Evolutionary conservation across 1,284 basidiomycete genomes (phyloP), one percentile per base, ranked within the genome.

Genomic region (Trichosporon sp.): DNA sequence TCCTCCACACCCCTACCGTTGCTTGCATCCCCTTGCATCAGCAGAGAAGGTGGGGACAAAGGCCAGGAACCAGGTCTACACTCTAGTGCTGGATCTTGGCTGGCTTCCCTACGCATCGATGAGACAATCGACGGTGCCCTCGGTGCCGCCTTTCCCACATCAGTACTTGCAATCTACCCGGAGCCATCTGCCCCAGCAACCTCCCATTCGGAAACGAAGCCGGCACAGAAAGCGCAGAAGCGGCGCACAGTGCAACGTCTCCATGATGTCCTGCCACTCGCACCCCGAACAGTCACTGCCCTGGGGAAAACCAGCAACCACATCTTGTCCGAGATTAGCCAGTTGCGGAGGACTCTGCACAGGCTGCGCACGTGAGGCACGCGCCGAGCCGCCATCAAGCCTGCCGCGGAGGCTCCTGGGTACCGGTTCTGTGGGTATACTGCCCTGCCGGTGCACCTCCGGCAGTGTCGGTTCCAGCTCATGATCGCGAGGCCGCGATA

Each of bases 291-390:
- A 10, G 51, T 26, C 51, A 6, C 19, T 21, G n/a, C 21, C 21
- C 51, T 26, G n/a, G 4, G 43, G 26, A 26, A 40, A 14, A 4
- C 16, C 16, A 46, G 16, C 43, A 11, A 16, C 46, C 19, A 48
- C 4, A 11, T 26, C 48, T 26, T 26, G 51, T 19, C 51, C 51
- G 21, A 54, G 8, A 54, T 54, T 16, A 5, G 19, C 51, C 51
- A 54, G 51, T 2, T 10, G n/a, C 4, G 19, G n/a, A 5, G 4
- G 12, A 11, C 10, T 11, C 8, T 10, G 51, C 51, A 54, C 51
- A 11, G 8, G 51, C 51, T 54, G 51, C 6, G 26, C 51, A 54
- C 19, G 51, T 54, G 51, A 54, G 51, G 51, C 51, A 54, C 51
- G 19, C 51, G 51, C 51, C 19, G 51, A 8, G 51, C 19, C 51